These are phyloP conservation scores for Yamadazyma atlantica DNA, from an alignment of 1,139 yeast genomes.

Conservation along the genomic window DNA sequence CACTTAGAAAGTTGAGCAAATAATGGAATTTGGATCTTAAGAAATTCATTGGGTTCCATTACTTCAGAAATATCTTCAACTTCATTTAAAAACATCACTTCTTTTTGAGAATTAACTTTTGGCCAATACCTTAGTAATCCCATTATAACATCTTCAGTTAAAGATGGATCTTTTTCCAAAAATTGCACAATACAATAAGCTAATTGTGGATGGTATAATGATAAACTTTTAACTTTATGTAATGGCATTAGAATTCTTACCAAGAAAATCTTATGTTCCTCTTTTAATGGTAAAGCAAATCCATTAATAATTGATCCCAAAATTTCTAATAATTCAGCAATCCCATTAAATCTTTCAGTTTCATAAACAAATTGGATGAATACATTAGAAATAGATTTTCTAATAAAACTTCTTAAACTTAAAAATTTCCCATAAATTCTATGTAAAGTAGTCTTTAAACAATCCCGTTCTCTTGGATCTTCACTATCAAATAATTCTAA, in stretches of 20 bases:
- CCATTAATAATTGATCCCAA: slow-evolving; percentile 97
- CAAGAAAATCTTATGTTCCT: slow-evolving; percentile 90
- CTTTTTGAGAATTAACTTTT: slow-evolving; percentile 90
- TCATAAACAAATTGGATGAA: slow-evolving; percentile 93
- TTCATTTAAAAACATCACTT: slow-evolving; percentile 92
- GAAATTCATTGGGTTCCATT: slow-evolving; percentile 90
- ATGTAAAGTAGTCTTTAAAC: slow-evolving; percentile 90
- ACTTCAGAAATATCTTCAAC: slow-evolving; percentile 96
- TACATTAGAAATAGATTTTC: slow-evolving; percentile 89
- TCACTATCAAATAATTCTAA: slow-evolving; percentile 93
- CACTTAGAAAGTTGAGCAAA: slow-evolving; percentile 94
- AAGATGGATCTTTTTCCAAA: slow-evolving; percentile 85
- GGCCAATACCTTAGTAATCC: slow-evolving; percentile 97
- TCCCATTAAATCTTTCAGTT: slow-evolving; percentile 93
- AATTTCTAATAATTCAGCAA: slow-evolving; percentile 91
- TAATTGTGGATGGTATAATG: slow-evolving; percentile 91
- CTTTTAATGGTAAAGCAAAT: slow-evolving; percentile 94
- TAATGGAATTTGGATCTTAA: slow-evolving; percentile 88
- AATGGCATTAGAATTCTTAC: slow-evolving; percentile 88
- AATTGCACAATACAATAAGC: slow-evolving; percentile 97
- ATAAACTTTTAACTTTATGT: slow-evolving; percentile 86
- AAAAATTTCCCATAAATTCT: slow-evolving; percentile 94
- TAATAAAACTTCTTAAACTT: slow-evolving; percentile 83
- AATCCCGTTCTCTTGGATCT: slow-evolving; percentile 95
- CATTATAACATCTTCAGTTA: slow-evolving; percentile 94